These are phyloP conservation scores for Mycena olivaceomarginata DNA, from an alignment of 768 basidiomycete species.

Conservation along the genomic window DNA sequence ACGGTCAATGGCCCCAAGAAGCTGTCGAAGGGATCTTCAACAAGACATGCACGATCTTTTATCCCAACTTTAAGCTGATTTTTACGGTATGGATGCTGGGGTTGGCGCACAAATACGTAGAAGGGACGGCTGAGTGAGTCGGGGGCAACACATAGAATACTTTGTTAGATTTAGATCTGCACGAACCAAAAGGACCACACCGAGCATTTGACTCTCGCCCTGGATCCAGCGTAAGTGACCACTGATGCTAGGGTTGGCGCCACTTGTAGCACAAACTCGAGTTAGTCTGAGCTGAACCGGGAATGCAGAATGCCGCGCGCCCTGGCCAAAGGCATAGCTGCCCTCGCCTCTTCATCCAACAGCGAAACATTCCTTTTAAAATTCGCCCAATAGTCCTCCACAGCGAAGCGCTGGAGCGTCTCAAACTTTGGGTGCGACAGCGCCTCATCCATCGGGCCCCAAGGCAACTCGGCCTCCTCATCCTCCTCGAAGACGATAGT, in stretches of 20 bases:
- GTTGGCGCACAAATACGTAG: slow-evolving; percentile 85
- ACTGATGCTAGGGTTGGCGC: too few relatives aligned
- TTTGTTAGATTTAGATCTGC: too few relatives aligned
- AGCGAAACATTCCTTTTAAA: not conserved
- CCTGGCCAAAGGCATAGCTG: not conserved
- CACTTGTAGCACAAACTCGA: not conserved
- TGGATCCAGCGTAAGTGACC: too few relatives aligned
- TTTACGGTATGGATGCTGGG: slow-evolving; percentile 98
- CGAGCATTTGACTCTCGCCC: too few relatives aligned
- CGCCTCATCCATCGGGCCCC: not conserved
- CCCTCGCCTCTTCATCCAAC: not conserved
- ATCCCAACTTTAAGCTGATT: slow-evolving; percentile 95
- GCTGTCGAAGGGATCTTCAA: slow-evolving; percentile 97
- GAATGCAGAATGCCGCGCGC: not conserved
- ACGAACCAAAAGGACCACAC: too few relatives aligned
- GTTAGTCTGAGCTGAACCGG: not conserved
- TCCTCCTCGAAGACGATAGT: not conserved
- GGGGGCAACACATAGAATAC: not conserved
- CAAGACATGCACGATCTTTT: slow-evolving; percentile 89
- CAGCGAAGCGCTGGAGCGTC: not conserved
- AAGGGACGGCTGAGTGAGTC: slow-evolving; percentile 46
- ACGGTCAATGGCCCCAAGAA: slow-evolving; percentile 98
- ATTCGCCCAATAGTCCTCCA: not conserved
- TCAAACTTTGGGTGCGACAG: not conserved
- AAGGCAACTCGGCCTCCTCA: not conserved